phyloP scores from a whole-genome alignment of 2,329 filamentous ascomycete genomes.

The Aspergillus neoniger region DNA sequence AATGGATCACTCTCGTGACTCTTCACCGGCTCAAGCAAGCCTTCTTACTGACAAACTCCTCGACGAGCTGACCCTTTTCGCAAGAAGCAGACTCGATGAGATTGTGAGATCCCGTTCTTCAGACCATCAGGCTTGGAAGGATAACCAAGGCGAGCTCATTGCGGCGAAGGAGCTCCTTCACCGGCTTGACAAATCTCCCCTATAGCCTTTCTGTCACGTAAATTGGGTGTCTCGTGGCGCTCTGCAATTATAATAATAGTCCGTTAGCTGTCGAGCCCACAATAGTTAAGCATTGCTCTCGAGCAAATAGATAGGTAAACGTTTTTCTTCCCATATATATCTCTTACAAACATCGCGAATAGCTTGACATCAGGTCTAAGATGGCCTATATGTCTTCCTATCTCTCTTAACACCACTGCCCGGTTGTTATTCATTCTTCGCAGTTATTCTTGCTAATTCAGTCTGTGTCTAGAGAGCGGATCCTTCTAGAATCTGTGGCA shows the following conservation, averaged over 20 bases:
- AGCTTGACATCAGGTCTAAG: background rate
- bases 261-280: no score
- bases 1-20: slow-evolving; percentile 12
- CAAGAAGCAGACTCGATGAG: slow-evolving; percentile 37
- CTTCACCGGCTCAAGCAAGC: slow-evolving; percentile 10
- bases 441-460: background rate
- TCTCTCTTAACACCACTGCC: background rate
- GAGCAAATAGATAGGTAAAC: no score
- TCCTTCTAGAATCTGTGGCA: no score
- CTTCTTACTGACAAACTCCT: slow-evolving; percentile 28
- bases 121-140: slow-evolving; percentile 32
- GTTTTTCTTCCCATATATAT: no score
- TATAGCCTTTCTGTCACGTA: background rate
- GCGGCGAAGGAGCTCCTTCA: slow-evolving; percentile 45
- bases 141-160: slow-evolving; percentile 42
- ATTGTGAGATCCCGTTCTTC: slow-evolving; percentile 40
- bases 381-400: background rate
- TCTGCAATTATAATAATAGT: no score
- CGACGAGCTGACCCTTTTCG: slow-evolving; percentile 38
- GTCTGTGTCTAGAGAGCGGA: no score
- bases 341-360: background rate
- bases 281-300: no score
- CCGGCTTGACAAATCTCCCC: slow-evolving; percentile 10
- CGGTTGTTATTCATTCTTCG: background rate
- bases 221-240: no score